Percentiles rank a stretch among this genome's conserved stretches.
phyloP scores from a whole-genome alignment of 2,329 filamentous ascomycete species.

The Ciborinia camelliae region DNA sequence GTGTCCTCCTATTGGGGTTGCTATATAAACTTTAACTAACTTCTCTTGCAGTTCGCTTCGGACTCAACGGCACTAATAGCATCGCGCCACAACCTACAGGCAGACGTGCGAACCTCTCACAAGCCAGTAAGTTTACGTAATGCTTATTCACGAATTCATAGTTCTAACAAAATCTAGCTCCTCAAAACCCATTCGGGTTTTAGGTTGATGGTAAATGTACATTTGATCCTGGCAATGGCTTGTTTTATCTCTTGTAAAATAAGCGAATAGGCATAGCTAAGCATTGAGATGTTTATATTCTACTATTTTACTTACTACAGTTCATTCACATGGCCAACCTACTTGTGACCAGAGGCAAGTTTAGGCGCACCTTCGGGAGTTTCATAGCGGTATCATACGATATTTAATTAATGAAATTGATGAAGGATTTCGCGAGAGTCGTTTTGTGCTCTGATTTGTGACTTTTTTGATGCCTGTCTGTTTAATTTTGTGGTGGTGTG shows the following conservation, averaged over 20 bases:
- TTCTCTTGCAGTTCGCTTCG: constrained; percentile 65
- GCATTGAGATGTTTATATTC: constrained; percentile 31
- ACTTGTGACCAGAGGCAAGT: background rate
- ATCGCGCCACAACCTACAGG: constrained; percentile 84
- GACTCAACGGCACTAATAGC: constrained; percentile 71
- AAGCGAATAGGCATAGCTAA: constrained; percentile 30
- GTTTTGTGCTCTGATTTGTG: background rate
- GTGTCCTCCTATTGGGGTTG: background rate
- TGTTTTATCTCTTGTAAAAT: constrained; percentile 33
- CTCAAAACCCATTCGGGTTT: constrained; percentile 69
- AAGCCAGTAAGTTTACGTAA: constrained; percentile 74
- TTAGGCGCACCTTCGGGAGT: constrained; percentile 4
- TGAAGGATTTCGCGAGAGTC: background rate
- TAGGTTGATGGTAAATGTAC: constrained; percentile 39
- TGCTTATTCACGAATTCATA: constrained; percentile 6
- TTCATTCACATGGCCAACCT: constrained; percentile 4
- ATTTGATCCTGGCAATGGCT: constrained; percentile 27
- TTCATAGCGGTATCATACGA: constrained; percentile 14
- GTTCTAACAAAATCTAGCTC: constrained; percentile 46
- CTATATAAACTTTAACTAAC: background rate
- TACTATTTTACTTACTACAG: constrained; percentile 8
- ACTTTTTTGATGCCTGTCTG: background rate
- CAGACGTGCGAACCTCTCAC: constrained; percentile 80
- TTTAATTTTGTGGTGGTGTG: background rate
- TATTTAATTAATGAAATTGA: constrained; percentile 18